Evolutionary conservation across 2,329 filamentous ascomycete genomes (phyloP).

Genomic region (Coleophoma cylindrospora): DNA sequence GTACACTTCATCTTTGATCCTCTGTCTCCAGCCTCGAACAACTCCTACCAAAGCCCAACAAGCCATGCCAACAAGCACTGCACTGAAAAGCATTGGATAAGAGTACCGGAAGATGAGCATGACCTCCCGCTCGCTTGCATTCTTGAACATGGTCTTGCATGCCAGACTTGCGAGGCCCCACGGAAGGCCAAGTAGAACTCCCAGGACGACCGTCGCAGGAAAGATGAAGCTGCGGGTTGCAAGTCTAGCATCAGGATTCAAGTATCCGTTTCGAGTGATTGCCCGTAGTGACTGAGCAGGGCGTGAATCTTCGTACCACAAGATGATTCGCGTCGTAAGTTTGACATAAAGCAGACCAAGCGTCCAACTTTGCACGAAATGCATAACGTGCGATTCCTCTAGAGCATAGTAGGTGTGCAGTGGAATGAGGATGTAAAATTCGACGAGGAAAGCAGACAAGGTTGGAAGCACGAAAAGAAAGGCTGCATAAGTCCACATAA

Average conservation of each 20-base stretch:
- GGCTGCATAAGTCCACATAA: constrained; percentile 71
- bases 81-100: constrained; percentile 57
- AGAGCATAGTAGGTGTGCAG: constrained; percentile 35
- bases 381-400: constrained; percentile 61
- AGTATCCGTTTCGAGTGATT: constrained; percentile 69
- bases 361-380: constrained; percentile 91
- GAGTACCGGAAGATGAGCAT: constrained; percentile 54
- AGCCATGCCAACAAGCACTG: constrained; percentile 37
- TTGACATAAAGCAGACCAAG: constrained; percentile 88
- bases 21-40: constrained; percentile 70
- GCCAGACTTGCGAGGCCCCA: constrained; percentile 49
- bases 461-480: constrained; percentile 78
- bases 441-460: constrained; percentile 72
- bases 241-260: constrained; percentile 71
- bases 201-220: constrained; percentile 60
- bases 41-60: constrained; percentile 52
- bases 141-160: constrained; percentile 32
- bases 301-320: constrained; percentile 64
- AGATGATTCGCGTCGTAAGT: constrained; percentile 64
- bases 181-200: constrained; percentile 59
- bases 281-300: constrained; percentile 70
- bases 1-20: constrained; percentile 92
- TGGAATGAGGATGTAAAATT: constrained; percentile 85
- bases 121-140: constrained; percentile 24
- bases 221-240: constrained; percentile 85